phyloP scores from a whole-genome alignment of 1,139 yeast species.

The Kazachstania sp. region DNA sequence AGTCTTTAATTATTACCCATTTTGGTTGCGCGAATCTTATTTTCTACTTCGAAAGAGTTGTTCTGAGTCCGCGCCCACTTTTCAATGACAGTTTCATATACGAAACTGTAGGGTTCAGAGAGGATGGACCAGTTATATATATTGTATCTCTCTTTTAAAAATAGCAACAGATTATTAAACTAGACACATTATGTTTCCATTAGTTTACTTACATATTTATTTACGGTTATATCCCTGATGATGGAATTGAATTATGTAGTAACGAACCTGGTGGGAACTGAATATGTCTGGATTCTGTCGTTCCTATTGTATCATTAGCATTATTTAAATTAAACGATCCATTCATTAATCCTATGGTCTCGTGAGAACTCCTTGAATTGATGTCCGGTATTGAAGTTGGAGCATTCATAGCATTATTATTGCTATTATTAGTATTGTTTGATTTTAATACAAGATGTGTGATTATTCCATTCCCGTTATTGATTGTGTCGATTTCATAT shows the following conservation, averaged over 20 bases:
- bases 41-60: no score
- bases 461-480: constrained; percentile 17
- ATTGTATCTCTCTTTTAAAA: no score
- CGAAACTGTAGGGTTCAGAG: no score
- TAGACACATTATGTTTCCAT: no score
- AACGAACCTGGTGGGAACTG: neutral
- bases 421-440: no score
- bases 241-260: neutral
- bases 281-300: neutral
- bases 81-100: no score
- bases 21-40: no score
- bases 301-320: neutral
- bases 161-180: no score
- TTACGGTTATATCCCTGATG: neutral
- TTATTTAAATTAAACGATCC: neutral
- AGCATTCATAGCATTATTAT: neutral
- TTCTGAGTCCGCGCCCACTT: no score
- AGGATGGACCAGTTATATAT: no score
- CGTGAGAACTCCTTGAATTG: neutral
- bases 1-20: no score
- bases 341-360: neutral
- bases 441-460: constrained; percentile 19
- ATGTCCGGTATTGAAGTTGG: neutral
- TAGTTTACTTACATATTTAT: neutral
- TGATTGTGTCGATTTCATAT: constrained; percentile 20